These are phyloP conservation scores for Crithidia expoeki DNA, from an alignment of 208 protist genomes.

Conservation along the genomic window DNA sequence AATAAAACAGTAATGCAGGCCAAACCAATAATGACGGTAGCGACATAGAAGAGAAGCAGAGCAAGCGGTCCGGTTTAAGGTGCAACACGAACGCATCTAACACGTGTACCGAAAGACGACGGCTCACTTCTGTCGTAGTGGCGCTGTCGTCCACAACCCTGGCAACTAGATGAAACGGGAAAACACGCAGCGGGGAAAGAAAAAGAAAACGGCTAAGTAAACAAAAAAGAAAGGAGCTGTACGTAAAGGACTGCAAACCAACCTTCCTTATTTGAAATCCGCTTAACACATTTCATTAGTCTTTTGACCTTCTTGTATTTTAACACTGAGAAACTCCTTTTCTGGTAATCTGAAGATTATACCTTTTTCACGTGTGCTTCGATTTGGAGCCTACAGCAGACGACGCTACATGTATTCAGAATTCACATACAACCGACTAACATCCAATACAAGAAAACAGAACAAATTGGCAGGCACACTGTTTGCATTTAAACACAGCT, in stretches of 20 bases:
- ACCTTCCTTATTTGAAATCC: too few species aligned
- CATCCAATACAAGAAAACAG: conserved; percentile 8
- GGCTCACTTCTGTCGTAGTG: neutral
- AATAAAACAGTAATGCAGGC: conserved; percentile 2
- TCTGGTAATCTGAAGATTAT: neutral
- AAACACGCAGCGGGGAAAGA: neutral
- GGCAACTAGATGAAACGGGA: neutral
- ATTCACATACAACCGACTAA: conserved; percentile 13
- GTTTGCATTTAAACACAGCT: too few species aligned
- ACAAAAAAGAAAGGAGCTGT: neutral
- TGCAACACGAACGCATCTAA: neutral
- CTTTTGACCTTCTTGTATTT: too few species aligned
- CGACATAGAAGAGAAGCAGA: neutral
- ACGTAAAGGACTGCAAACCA: neutral
- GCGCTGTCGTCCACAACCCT: neutral
- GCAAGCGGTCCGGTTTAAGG: neutral
- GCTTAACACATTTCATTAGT: too few species aligned
- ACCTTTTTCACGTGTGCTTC: neutral
- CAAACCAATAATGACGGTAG: neutral
- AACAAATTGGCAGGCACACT: too few species aligned
- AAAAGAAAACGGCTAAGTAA: neutral
- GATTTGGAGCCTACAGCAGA: too few species aligned
- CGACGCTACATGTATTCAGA: neutral
- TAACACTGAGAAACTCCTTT: neutral
- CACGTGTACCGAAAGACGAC: neutral